A percentile compares a stretch with the other conserved stretches of the same genome.
Conservation (phyloP, 768 basidiomycete species). For the Coprinopsis marcescibilis region DNA sequence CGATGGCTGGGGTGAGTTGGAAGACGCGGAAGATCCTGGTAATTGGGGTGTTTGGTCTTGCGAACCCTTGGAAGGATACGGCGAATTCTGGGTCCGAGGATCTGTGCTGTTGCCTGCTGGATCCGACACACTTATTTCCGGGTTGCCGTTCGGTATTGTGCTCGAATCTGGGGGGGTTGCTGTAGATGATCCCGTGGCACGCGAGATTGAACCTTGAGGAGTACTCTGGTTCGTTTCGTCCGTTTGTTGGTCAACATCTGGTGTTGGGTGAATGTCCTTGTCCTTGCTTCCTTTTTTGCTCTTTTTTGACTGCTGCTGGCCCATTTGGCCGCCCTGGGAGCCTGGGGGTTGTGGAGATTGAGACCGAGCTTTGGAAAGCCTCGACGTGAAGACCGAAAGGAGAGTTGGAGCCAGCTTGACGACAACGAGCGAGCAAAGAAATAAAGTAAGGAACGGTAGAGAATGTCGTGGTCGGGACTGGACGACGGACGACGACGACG, state of each 20-base stretch:
- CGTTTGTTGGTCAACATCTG: constrained; percentile 29
- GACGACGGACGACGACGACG: constrained; percentile 16
- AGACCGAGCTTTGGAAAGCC: constrained; percentile 65
- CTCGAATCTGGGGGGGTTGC: constrained; percentile 34
- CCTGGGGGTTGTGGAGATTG: constrained; percentile 63
- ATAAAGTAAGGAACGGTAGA: constrained; percentile 15
- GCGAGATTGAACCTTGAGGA: constrained; percentile 39
- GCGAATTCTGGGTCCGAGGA: constrained; percentile 29
- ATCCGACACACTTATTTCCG: constrained; percentile 40
- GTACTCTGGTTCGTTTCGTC: constrained; percentile 36
- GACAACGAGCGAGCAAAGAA: constrained; percentile 10
- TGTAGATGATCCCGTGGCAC: constrained; percentile 33
- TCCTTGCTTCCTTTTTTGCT: constrained; percentile 67
- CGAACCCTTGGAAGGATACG: constrained; percentile 27
- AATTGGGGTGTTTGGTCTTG: constrained; percentile 30
- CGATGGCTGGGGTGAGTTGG: constrained; percentile 35
- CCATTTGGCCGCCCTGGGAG: constrained; percentile 56
- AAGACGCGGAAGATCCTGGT: constrained; percentile 31
- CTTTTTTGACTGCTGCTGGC: constrained; percentile 83
- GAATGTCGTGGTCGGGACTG: constrained; percentile 11
- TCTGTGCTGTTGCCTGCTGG: constrained; percentile 28
- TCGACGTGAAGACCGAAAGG: constrained; percentile 67
- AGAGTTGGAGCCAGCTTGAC: constrained; percentile 78
- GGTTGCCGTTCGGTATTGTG: constrained; percentile 36
- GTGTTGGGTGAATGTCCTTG: constrained; percentile 49